Percentiles rank a stretch among this genome's conserved stretches.
phyloP scores from a whole-genome alignment of 371 early-diverging fungal genomes.

The Saksenaea vasiformis region DNA sequence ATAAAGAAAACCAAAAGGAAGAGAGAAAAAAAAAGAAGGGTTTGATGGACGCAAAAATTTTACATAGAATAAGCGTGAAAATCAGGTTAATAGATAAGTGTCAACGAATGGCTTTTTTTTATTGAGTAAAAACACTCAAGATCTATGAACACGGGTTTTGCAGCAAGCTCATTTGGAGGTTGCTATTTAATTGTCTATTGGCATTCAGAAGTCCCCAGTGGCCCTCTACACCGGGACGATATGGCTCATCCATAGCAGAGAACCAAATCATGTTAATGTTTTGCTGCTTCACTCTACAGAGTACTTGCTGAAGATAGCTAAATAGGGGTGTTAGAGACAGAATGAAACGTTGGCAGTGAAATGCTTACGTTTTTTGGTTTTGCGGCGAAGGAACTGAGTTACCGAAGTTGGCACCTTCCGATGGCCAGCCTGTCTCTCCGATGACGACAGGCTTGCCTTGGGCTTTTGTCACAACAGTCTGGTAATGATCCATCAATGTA shows the following conservation, averaged over 20 bases:
- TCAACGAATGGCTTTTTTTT: neutral
- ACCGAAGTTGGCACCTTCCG: constrained; percentile 53
- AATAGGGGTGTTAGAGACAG: neutral
- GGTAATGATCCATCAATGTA: constrained; percentile 50
- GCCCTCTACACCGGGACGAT: constrained; percentile 58
- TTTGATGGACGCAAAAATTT: too few species aligned
- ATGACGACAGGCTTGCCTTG: constrained; percentile 58
- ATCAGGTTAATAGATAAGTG: too few species aligned
- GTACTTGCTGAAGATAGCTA: constrained; percentile 32
- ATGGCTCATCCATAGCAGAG: constrained; percentile 63
- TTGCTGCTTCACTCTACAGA: constrained; percentile 50
- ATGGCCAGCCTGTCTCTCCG: constrained; percentile 73
- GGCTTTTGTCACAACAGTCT: constrained; percentile 40
- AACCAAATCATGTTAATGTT: constrained; percentile 60
- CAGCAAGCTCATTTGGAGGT: neutral
- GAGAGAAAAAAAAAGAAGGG: too few species aligned
- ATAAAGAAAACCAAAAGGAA: too few species aligned
- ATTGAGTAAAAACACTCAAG: neutral
- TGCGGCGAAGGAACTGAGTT: constrained; percentile 49
- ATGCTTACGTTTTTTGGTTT: constrained; percentile 48
- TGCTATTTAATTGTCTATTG: constrained; percentile 7
- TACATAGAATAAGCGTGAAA: neutral
- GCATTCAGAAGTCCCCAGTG: constrained; percentile 56
- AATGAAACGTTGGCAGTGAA: neutral
- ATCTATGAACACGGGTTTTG: neutral